These are phyloP conservation scores for Papiliotrema terrestris DNA, from an alignment of 1,284 basidiomycete genomes.

Conservation along the genomic window DNA sequence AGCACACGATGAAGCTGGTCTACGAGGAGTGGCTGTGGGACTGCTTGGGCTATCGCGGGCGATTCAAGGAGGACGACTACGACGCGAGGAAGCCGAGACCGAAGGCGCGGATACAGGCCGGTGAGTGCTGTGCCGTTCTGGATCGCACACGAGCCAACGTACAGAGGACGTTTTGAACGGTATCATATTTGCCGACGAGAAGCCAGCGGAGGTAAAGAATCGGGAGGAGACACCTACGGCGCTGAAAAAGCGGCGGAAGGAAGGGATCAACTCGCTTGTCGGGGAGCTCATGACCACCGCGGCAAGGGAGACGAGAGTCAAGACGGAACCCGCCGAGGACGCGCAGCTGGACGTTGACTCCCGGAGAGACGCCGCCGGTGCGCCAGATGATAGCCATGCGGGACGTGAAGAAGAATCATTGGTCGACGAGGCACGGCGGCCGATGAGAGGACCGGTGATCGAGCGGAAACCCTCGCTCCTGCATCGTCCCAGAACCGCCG, in stretches of 20 bases:
- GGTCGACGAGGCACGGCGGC: background rate
- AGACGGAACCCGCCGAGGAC: background rate
- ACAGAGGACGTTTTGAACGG: constrained; percentile 34
- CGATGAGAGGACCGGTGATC: background rate
- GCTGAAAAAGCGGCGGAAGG: constrained; percentile 31
- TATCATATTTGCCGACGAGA: constrained; percentile 6
- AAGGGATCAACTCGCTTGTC: constrained; percentile 24
- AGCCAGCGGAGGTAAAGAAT: constrained; percentile 7
- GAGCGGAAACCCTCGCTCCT: constrained; percentile 32
- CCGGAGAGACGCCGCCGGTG: background rate
- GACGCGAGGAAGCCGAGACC: constrained; percentile 37
- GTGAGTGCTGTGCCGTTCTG: constrained; percentile 11
- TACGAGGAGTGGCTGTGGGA: constrained; percentile 51
- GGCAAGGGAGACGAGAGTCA: background rate
- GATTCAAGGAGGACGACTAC: constrained; percentile 44
- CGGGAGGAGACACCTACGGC: constrained; percentile 29
- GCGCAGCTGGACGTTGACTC: background rate
- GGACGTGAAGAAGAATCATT: background rate
- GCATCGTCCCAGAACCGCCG: constrained; percentile 28
- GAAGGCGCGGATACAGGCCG: constrained; percentile 20
- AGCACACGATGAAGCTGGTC: constrained; percentile 37
- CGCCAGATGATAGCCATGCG: background rate
- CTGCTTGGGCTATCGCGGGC: constrained; percentile 41
- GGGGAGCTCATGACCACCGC: constrained; percentile 36
- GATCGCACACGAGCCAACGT: background rate